A percentile compares a stretch with the other conserved stretches of the same genome.
Evolutionary conservation across 2,329 filamentous ascomycete genomes (phyloP).

Genomic region (Ophiosphaerella korrae): DNA sequence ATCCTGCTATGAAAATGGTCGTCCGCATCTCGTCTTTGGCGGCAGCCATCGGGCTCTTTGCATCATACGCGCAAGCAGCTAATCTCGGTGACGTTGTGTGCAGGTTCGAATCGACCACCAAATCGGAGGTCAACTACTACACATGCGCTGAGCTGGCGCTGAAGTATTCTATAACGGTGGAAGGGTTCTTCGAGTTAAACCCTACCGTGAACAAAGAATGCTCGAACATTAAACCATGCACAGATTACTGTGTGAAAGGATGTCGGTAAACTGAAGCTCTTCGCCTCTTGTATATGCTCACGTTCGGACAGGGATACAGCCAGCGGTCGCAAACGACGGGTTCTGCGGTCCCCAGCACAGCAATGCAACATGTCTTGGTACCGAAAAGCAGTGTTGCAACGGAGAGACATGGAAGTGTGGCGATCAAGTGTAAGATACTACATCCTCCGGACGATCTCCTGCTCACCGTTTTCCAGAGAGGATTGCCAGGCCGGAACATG

Average conservation of each 20-base stretch:
- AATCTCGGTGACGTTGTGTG: background rate
- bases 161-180: constrained; percentile 21
- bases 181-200: constrained; percentile 36
- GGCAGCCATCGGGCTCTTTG: no score
- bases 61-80: background rate
- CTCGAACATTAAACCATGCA: constrained; percentile 32
- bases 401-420: constrained; percentile 10
- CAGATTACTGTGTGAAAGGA: constrained; percentile 35
- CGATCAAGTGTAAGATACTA: background rate
- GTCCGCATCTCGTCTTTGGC: no score
- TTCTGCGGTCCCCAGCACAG: constrained; percentile 36
- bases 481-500: constrained; percentile 40
- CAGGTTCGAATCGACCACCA: background rate
- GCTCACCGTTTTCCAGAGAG: constrained; percentile 28
- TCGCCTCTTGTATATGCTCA: background rate
- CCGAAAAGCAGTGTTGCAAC: constrained; percentile 20
- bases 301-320: constrained; percentile 14
- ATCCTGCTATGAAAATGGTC: no score
- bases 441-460: constrained; percentile 3
- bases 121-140: constrained; percentile 28
- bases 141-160: constrained; percentile 27
- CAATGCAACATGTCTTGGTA: constrained; percentile 42
- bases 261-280: constrained; percentile 25
- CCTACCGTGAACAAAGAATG: constrained; percentile 34
- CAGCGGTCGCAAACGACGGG: constrained; percentile 21